Evolutionary conservation across 495 filamentous ascomycete species (phyloP).

Genomic region (Penicillium chermesinum): DNA sequence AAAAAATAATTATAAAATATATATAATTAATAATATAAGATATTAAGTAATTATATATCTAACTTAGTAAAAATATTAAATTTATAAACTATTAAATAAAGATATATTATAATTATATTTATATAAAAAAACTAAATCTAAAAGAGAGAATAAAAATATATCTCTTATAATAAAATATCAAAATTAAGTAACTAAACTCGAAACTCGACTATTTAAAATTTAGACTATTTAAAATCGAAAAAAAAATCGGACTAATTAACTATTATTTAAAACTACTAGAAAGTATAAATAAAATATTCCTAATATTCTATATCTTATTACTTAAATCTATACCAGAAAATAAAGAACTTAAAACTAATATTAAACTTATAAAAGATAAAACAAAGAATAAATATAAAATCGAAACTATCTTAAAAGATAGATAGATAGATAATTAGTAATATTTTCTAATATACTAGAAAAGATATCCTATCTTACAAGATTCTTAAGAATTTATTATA

Average conservation of each 20-base stretch:
- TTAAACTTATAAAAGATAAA: slow-evolving; percentile 5
- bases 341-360: background rate
- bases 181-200: slow-evolving; percentile 24
- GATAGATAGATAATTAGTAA: slow-evolving; percentile 1
- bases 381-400: slow-evolving; percentile 11
- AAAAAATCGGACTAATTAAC: slow-evolving; percentile 10
- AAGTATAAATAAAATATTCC: slow-evolving; percentile 11
- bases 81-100: slow-evolving; percentile 12
- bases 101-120: slow-evolving; percentile 15
- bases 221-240: slow-evolving; percentile 8
- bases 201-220: slow-evolving; percentile 28
- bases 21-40: background rate
- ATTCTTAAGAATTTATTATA: slow-evolving; percentile 14
- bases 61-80: background rate
- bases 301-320: slow-evolving; percentile 13
- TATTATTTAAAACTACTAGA: slow-evolving; percentile 8
- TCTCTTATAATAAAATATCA: slow-evolving; percentile 19
- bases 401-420: slow-evolving; percentile 6
- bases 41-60: slow-evolving; percentile 1
- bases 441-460: slow-evolving; percentile 9
- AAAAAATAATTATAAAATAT: slow-evolving; percentile 1
- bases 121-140: slow-evolving; percentile 15
- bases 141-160: slow-evolving; percentile 29
- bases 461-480: slow-evolving; percentile 8
- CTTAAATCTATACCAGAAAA: slow-evolving; percentile 8